These are phyloP conservation scores for Diutina sp. DNA, from an alignment of 1,139 yeast species.

Conservation along the genomic window DNA sequence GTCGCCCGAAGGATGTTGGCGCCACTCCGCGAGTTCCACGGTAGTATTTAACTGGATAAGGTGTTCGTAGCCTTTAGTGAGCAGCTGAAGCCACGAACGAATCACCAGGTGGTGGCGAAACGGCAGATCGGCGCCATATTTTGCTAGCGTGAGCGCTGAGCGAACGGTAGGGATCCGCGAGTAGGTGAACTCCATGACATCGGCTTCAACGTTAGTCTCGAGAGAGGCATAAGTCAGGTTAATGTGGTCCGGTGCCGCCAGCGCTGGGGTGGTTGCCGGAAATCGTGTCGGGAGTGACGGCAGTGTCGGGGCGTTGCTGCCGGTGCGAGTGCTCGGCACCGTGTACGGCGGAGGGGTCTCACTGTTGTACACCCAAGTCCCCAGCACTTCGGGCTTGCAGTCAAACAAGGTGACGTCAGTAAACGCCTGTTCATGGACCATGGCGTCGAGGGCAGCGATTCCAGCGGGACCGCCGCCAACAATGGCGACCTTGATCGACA, in stretches of 20 bases:
- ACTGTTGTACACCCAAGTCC: not conserved
- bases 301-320: not conserved
- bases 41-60: not conserved
- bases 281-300: not conserved
- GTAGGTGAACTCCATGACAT: not conserved
- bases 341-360: not conserved
- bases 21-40: not conserved
- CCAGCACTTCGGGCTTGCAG: not conserved
- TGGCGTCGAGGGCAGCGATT: not conserved
- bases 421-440: not conserved
- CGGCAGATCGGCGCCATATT: not conserved
- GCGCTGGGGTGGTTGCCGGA: not conserved
- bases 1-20: not conserved
- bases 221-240: not conserved
- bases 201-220: not conserved
- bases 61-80: not conserved
- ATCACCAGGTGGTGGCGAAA: not conserved
- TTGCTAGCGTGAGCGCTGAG: not conserved
- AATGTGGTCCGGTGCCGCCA: not conserved
- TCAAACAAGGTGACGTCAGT: not conserved
- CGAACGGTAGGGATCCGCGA: not conserved
- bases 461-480: constrained; percentile 1
- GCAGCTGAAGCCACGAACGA: not conserved
- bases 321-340: not conserved
- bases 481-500: not conserved